A percentile compares a stretch with the other conserved stretches of the same genome.
phyloP scores from a whole-genome alignment of 805 yeast genomes.

The Candida tibetensis region DNA sequence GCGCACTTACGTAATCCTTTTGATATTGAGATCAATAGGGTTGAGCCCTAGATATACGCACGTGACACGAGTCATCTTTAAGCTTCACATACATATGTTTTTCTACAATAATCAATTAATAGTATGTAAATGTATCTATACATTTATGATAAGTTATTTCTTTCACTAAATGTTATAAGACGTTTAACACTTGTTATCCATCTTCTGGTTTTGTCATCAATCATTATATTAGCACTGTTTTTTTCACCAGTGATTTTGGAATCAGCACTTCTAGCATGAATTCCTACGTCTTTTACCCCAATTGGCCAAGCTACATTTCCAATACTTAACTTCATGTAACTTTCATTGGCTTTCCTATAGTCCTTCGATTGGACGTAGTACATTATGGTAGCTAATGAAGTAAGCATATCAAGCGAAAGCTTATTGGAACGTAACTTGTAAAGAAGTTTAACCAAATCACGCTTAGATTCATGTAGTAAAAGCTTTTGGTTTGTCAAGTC shows the following conservation, averaged over 20 bases:
- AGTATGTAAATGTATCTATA: too few relatives aligned
- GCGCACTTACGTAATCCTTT: not conserved
- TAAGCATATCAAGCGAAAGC: conserved; percentile 46
- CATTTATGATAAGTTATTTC: too few relatives aligned
- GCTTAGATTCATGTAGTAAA: conserved; percentile 34
- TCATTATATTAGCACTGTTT: conserved; percentile 67
- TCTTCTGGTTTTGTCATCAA: conserved; percentile 66
- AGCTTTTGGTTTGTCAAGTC: conserved; percentile 3
- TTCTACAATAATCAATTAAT: too few relatives aligned
- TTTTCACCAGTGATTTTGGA: conserved; percentile 51
- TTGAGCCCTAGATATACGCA: not conserved
- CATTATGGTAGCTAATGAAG: conserved; percentile 58
- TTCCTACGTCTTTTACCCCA: conserved; percentile 76
- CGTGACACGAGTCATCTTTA: too few relatives aligned
- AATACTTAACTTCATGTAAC: conserved; percentile 71
- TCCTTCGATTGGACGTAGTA: conserved; percentile 56
- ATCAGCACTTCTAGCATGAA: conserved; percentile 70
- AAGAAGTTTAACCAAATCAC: conserved; percentile 51
- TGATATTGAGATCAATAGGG: not conserved
- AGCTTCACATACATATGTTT: too few relatives aligned
- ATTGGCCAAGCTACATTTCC: conserved; percentile 94
- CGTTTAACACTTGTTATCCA: conserved; percentile 80
- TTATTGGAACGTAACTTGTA: conserved; percentile 33
- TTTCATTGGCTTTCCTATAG: conserved; percentile 55
- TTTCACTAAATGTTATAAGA: conserved; percentile 56